phyloP scores from a whole-genome alignment of 441 rosid genomes.

The Jatropha multifida region DNA sequence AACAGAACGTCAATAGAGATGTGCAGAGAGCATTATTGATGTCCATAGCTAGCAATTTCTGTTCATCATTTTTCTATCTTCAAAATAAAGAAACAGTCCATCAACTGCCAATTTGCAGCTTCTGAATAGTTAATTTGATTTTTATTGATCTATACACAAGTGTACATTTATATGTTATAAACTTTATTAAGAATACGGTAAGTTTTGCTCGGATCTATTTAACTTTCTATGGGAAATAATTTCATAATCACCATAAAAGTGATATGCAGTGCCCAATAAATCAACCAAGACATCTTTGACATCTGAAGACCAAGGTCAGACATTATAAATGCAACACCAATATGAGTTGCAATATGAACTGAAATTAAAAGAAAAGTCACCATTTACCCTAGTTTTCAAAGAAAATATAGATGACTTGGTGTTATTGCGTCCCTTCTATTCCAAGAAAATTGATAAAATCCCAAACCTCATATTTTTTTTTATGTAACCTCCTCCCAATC shows the following conservation, averaged over 20 bases:
- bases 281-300: neutral
- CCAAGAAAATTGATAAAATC: neutral
- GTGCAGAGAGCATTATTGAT: neutral
- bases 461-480: neutral
- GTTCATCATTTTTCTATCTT: neutral
- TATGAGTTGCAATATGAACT: no score
- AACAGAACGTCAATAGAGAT: neutral
- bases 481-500: no score
- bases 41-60: neutral
- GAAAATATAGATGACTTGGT: no score
- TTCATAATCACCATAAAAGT: neutral
- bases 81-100: neutral
- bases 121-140: conserved; percentile 1
- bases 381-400: no score
- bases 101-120: conserved; percentile 3
- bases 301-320: neutral
- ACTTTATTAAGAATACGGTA: neutral
- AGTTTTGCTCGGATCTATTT: neutral
- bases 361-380: neutral
- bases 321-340: neutral
- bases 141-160: neutral
- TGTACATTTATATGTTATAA: neutral
- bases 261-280: neutral
- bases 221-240: neutral
- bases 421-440: neutral